Percentiles rank a stretch among this genome's conserved stretches.
Evolutionary conservation across 345 rosid genomes (phyloP).

Genomic region (Raphanus raphanistrum): DNA sequence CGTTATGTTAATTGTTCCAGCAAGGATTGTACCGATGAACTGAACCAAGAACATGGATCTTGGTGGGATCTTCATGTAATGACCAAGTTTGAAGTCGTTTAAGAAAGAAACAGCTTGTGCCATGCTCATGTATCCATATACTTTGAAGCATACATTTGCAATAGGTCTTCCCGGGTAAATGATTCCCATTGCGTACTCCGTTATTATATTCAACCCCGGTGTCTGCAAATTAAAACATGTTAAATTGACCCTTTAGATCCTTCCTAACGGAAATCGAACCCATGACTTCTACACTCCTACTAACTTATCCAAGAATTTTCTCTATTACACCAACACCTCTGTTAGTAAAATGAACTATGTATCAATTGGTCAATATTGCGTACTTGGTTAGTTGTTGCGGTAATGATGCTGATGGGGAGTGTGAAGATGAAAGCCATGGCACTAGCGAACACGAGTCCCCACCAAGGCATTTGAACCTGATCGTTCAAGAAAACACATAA

Average conservation of each 20-base stretch:
- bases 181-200: slow-evolving; percentile 84
- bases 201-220: slow-evolving; percentile 86
- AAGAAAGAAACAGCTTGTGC: slow-evolving; percentile 90
- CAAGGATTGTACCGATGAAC: slow-evolving; percentile 83
- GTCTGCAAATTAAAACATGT: slow-evolving; percentile 45
- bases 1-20: slow-evolving; percentile 74
- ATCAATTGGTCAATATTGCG: not conserved
- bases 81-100: slow-evolving; percentile 89
- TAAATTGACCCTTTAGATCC: not conserved
- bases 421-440: slow-evolving; percentile 78
- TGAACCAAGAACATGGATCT: slow-evolving; percentile 97
- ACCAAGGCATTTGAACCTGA: slow-evolving; percentile 93
- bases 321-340: no score
- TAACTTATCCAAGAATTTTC: not conserved
- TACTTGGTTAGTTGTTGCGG: slow-evolving; percentile 94
- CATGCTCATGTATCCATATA: slow-evolving; percentile 88
- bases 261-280: no score
- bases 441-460: slow-evolving; percentile 81
- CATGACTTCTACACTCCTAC: not conserved
- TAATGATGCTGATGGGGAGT: slow-evolving; percentile 82
- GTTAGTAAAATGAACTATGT: not conserved
- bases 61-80: slow-evolving; percentile 97
- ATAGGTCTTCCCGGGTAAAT: slow-evolving; percentile 86
- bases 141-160: slow-evolving; percentile 91
- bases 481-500: slow-evolving; percentile 70